Evolutionary conservation across 441 rosid genomes (phyloP).

Genomic region (Capsella rubella): DNA sequence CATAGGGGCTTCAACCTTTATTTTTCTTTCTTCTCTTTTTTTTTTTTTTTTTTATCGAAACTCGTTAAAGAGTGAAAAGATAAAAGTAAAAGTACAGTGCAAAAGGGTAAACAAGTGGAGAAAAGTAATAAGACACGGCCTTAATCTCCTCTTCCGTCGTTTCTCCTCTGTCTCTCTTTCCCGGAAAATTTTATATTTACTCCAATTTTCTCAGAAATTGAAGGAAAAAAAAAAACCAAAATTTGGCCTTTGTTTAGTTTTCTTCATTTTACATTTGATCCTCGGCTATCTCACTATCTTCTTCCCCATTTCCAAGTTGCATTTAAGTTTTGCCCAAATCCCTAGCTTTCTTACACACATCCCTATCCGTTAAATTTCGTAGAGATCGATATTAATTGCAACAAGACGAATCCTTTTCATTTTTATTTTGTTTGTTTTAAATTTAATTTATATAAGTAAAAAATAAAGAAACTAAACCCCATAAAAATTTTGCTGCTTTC

Average conservation of each 20-base stretch:
- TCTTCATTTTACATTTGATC: neutral
- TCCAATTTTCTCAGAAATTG: constrained; percentile 24
- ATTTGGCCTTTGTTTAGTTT: neutral
- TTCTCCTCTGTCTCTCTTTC: constrained; percentile 23
- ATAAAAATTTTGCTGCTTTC: neutral
- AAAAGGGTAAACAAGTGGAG: constrained; percentile 32
- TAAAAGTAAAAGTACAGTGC: constrained; percentile 33
- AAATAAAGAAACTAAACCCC: neutral
- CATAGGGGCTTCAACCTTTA: neutral
- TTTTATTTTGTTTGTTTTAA: neutral
- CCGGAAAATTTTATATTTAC: constrained; percentile 8
- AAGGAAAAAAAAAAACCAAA: neutral
- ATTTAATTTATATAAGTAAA: neutral
- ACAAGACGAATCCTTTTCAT: constrained; percentile 33
- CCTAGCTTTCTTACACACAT: constrained; percentile 49
- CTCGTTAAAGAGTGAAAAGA: constrained; percentile 30
- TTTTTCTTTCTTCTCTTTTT: neutral
- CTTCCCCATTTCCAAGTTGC: constrained; percentile 29
- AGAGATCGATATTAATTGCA: constrained; percentile 37
- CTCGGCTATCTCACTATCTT: constrained; percentile 33
- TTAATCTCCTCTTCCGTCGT: constrained; percentile 11
- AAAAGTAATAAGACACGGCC: constrained; percentile 32
- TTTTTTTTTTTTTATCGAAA: constrained; percentile 14
- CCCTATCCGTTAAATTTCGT: constrained; percentile 46
- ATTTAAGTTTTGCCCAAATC: constrained; percentile 42